Conservation (phyloP, 2,329 filamentous ascomycete genomes). For the Phyllosticta capitalensis region DNA sequence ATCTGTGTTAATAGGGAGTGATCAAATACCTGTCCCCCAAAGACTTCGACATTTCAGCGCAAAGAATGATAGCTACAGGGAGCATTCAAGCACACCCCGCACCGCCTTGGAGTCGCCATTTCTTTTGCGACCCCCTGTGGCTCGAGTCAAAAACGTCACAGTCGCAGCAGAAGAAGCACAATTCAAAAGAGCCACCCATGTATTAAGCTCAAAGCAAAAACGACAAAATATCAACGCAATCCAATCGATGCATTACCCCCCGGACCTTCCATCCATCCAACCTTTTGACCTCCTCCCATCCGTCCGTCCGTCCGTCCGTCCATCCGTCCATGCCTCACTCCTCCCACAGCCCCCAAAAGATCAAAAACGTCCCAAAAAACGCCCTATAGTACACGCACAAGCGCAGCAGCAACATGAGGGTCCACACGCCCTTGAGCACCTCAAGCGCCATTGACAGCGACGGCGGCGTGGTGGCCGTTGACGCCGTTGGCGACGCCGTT, state of each 20-base stretch:
- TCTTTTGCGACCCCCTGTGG: no score
- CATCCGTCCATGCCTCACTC: background rate
- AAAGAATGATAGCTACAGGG: no score
- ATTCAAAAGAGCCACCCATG: no score
- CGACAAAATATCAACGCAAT: no score
- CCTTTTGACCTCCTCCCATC: background rate
- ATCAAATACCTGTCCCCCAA: no score
- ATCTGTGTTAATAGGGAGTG: no score
- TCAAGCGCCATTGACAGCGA: background rate
- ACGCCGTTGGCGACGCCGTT: background rate
- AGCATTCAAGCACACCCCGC: no score
- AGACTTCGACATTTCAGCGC: no score
- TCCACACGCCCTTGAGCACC: background rate
- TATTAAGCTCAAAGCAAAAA: no score
- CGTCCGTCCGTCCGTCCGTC: background rate
- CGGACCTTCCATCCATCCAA: background rate
- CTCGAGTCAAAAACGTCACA: no score
- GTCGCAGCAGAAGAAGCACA: no score
- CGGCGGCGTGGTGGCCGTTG: slow-evolving; percentile 7
- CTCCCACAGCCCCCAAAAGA: background rate
- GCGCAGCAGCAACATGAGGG: background rate
- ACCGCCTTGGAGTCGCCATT: no score
- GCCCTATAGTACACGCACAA: background rate
- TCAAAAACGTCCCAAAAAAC: background rate
- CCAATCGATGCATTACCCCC: background rate